Base-by-base conservation (phyloP, 73 alveolate species). In the Paramecium primaurelia region DNA sequence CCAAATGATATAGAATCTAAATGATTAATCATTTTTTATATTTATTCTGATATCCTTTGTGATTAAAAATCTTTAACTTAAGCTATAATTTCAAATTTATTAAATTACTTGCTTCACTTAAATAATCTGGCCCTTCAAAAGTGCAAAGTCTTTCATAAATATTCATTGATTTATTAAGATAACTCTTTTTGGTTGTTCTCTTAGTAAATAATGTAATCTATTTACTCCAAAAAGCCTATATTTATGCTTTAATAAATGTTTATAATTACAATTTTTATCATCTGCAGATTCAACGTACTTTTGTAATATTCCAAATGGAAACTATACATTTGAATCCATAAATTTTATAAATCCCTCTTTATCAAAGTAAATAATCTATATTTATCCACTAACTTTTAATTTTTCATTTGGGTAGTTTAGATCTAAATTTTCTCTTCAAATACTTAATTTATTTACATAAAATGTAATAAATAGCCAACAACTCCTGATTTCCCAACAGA, bases 71-170 rank as follows among this genome's bases (percentile, higher is more conserved):
- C 91, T 25, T 80, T 80, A 5, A 80, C 91, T 80, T 80, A 49
- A 20, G 91, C 91, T 80, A 44, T 6, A 42, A 32, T n/a, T 54
- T 54, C 20, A 80, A 16, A 45, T 36, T 36, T 10, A 44, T 45
- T 18, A 80, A 44, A 80, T 80, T 45, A 80, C 91, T 45, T 45
- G 91, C 91, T 8, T 80, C 91, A 80, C 91, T 80, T 30, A 80
- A 47, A 64, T 80, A 80, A 40, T 80, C 91, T 26, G 91, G 91
- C n/a, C 91, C 91, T 80, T 80, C 91, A 80, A 80, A 80, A 0
- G 91, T 80, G 32, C 91, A 80, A 7, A 32, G 47, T 47, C 91
- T 80, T 47, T 80, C 91, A 80, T 80, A 80, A 47, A 80, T 80
- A 49, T 80, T 47, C 91, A 80, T 80, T 18, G 91, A 26, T 47